A percentile compares a stretch with the other conserved stretches of the same genome.
Conservation (phyloP, 164 flowering plant species). For the Vitis amurensis region DNA sequence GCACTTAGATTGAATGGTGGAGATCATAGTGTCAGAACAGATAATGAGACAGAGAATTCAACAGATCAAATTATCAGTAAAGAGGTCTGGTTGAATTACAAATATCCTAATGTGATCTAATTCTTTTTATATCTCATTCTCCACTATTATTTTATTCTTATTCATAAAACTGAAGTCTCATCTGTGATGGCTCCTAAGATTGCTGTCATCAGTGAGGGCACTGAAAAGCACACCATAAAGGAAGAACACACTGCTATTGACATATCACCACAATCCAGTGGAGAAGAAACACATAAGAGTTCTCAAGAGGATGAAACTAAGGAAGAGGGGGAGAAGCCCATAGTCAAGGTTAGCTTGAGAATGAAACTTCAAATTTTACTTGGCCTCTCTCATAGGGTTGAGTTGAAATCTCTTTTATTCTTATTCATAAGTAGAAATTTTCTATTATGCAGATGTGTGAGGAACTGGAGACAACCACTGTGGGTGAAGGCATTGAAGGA, state of each 20-base stretch:
- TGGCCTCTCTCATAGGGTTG: background rate
- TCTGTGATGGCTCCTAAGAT: conserved; percentile 5
- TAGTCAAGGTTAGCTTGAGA: conserved; percentile 10
- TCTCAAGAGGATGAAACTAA: conserved; percentile 10
- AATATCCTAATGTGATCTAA: background rate
- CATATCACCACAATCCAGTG: background rate
- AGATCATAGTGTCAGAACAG: background rate
- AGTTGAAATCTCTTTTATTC: background rate
- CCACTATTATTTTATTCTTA: background rate
- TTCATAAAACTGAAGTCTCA: no score
- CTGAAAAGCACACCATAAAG: conserved; percentile 5
- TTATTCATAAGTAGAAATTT: background rate
- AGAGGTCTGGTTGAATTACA: conserved; percentile 8
- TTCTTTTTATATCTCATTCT: background rate
- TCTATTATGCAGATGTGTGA: background rate
- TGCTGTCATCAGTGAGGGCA: background rate
- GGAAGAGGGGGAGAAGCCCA: background rate
- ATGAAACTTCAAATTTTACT: background rate
- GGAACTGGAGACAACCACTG: background rate
- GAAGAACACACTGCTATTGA: conserved; percentile 3
- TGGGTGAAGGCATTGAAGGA: background rate
- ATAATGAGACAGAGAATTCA: background rate
- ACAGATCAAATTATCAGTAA: background rate
- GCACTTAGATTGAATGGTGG: background rate
- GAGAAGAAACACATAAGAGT: conserved; percentile 6